Evolutionary conservation across 1,139 yeast species (phyloP).

Genomic region (Protomyces gravidus): DNA sequence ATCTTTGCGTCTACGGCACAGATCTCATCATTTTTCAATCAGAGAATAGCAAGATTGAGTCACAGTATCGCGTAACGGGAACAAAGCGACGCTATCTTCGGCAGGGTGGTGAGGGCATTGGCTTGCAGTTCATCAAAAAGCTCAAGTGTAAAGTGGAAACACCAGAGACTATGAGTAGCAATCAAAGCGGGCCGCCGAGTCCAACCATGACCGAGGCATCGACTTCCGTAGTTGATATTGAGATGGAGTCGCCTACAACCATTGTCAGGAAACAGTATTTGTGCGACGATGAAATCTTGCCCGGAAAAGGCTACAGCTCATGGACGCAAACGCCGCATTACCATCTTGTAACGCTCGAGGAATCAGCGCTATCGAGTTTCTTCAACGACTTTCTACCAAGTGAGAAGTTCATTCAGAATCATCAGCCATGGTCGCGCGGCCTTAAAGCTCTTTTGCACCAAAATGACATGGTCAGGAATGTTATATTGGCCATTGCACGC

Average conservation of each 20-base stretch:
- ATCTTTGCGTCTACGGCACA: background rate
- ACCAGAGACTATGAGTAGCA: background rate
- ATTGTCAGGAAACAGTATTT: background rate
- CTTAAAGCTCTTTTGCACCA: background rate
- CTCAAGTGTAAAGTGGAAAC: constrained; percentile 1
- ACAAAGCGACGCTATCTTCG: background rate
- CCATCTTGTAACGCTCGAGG: background rate
- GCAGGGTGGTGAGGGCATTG: background rate
- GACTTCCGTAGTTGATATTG: background rate
- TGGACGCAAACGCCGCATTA: background rate
- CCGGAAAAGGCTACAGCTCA: background rate
- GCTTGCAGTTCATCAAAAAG: background rate
- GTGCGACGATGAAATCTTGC: background rate
- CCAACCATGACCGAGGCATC: background rate
- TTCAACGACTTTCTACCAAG: background rate
- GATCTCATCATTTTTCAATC: background rate
- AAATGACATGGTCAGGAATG: background rate
- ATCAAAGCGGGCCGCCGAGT: background rate
- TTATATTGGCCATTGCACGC: background rate
- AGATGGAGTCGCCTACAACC: background rate
- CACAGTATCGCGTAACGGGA: background rate
- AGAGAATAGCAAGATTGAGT: background rate
- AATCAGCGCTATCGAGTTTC: background rate
- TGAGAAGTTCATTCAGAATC: background rate
- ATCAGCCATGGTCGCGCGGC: background rate